Conservation (phyloP, 1,284 basidiomycete species). For the Moesziomyces sp. region DNA sequence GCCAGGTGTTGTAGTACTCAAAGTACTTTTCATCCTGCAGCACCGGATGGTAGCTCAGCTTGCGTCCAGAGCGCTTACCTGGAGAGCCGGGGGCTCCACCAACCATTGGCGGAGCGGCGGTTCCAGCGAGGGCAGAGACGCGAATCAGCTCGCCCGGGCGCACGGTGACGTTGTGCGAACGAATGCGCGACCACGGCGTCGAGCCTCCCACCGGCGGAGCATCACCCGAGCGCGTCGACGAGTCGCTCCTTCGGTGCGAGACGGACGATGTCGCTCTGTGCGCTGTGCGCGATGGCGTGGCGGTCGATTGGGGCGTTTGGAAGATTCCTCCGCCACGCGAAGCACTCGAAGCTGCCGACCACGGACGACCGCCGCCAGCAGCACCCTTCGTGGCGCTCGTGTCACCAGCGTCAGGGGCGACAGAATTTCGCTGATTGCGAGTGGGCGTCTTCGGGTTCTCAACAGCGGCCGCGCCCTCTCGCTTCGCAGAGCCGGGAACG, state of each 20-base stretch:
- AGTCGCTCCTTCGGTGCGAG: conserved; percentile 30
- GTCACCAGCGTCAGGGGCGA: background rate
- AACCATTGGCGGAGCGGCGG: conserved; percentile 49
- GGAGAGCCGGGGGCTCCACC: conserved; percentile 58
- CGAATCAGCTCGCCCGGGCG: conserved; percentile 47
- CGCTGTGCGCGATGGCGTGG: conserved; percentile 16
- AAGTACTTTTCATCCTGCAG: conserved; percentile 56
- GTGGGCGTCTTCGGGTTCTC: conserved; percentile 20
- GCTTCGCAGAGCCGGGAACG: conserved; percentile 21
- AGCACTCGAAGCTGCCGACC: conserved; percentile 22
- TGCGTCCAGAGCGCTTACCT: conserved; percentile 51
- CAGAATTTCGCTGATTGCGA: conserved; percentile 2
- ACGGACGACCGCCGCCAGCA: conserved; percentile 3
- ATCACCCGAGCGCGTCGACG: conserved; percentile 21
- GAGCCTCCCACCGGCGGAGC: conserved; percentile 7
- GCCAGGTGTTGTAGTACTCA: conserved; percentile 57
- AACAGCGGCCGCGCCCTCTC: background rate
- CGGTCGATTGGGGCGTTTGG: conserved; percentile 26
- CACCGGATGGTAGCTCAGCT: conserved; percentile 48
- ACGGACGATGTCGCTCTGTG: conserved; percentile 18
- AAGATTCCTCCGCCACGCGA: conserved; percentile 17
- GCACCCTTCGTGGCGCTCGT: background rate
- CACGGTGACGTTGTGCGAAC: conserved; percentile 22
- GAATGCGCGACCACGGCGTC: conserved; percentile 28
- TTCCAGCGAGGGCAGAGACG: conserved; percentile 45